Base-by-base conservation (phyloP, 495 filamentous ascomycete genomes). In the Hypomontagnella monticulosa region DNA sequence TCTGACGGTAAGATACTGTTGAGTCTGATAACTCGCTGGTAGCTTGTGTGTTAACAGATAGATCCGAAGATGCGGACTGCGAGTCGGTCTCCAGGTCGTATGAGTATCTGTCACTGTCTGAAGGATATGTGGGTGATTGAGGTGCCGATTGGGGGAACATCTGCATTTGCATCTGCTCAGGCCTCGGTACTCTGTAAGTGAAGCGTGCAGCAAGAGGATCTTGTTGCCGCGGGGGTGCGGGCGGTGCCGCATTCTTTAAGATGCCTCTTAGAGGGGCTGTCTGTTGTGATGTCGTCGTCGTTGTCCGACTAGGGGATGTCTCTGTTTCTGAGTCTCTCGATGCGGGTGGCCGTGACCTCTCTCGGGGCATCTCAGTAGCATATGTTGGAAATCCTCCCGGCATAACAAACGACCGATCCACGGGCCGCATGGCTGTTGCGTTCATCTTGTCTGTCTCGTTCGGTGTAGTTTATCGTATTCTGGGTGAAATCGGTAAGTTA, bases 11-110 rank as follows among this genome's bases (percentile, higher is more conserved):
- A 27, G 37, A 73, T 43, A 41, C 34, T 43, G 71, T 75, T 50
- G 59, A 62, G 46, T 75, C 73, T 2, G 76, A 80, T 34, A 67
- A 44, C 18, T 74, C 73, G 11, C 73, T 75, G 1, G 80, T 82
- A 36, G 79, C 79, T 50, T 80, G 71, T 6, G 80, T 82, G 60
- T 73, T 82, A 46, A 76, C 61, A 12, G 80, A 82, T 23, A 81
- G 70, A 27, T 79, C 75, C 0, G 80, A 82, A 0, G 74, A 73
- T 12, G 75, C 75, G 1, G 79, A 80, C 41, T 78, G 71, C 16
- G 79, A 79, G 59, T 80, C 80, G 14, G 78, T 80, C 42, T 79
- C 76, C 0, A 50, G 27, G 12, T 71, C 69, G 54, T 54, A 66
- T 19, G 61, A 68, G 40, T 64, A 74, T 16, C 62, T 68, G 32